These are phyloP conservation scores for Bolboschoenus planiculmis DNA, from an alignment of 176 grass and related monocot genomes.

Conservation along the genomic window DNA sequence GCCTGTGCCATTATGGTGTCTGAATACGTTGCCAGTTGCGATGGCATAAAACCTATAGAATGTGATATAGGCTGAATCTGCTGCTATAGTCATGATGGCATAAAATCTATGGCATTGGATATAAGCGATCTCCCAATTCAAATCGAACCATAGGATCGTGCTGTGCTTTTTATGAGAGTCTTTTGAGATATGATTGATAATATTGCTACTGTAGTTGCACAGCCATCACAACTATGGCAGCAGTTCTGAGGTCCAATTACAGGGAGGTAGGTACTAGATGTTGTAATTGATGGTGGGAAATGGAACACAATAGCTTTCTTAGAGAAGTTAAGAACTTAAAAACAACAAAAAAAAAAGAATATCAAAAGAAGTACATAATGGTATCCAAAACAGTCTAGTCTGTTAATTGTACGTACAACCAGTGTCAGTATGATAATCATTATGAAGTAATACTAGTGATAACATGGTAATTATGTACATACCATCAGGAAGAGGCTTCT, in stretches of 20 bases:
- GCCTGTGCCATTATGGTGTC: background rate
- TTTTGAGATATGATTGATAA: background rate
- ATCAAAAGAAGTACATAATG: background rate
- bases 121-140: background rate
- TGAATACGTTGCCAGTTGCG: no score
- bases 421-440: background rate
- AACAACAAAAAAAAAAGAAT: no score
- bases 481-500: conserved; percentile 74
- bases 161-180: background rate
- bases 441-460: background rate
- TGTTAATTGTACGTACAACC: background rate
- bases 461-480: conserved; percentile 30
- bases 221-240: background rate
- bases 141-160: background rate
- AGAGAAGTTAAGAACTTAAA: no score
- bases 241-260: background rate
- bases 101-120: background rate
- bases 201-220: background rate
- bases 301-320: background rate
- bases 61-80: background rate
- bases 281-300: background rate
- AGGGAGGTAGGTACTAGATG: background rate
- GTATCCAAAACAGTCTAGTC: background rate
- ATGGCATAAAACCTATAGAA: background rate
- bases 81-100: background rate